Percentiles rank a stretch among this genome's conserved stretches.
These are phyloP conservation scores for Leccinum aurantiacum DNA, from an alignment of 768 basidiomycete species.

Conservation along the genomic window DNA sequence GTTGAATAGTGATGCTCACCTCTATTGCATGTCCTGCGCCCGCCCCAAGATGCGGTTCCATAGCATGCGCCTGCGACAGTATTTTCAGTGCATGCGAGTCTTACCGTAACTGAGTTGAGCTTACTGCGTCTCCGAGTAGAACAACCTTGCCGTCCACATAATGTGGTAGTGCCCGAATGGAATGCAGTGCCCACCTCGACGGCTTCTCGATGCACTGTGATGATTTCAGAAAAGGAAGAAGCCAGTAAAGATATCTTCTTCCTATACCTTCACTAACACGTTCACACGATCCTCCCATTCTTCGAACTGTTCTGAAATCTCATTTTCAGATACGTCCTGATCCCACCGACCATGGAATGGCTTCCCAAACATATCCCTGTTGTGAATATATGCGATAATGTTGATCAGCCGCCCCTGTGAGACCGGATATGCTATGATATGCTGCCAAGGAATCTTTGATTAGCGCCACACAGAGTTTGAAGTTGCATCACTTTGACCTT, in stretches of 20 bases:
- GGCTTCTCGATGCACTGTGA: constrained; percentile 36
- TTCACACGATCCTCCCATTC: constrained; percentile 23
- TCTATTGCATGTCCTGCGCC: constrained; percentile 56
- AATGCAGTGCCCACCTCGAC: constrained; percentile 45
- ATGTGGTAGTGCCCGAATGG: constrained; percentile 38
- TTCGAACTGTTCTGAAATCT: constrained; percentile 30
- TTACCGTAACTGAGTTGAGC: not conserved
- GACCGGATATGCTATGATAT: constrained; percentile 41
- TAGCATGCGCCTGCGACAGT: constrained; percentile 43
- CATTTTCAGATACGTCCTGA: constrained; percentile 30
- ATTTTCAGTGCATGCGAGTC: constrained; percentile 1
- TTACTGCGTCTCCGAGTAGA: constrained; percentile 51
- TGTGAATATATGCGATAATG: constrained; percentile 32
- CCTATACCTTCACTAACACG: constrained; percentile 14
- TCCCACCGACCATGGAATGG: constrained; percentile 33
- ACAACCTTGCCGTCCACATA: constrained; percentile 42
- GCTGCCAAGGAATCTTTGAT: constrained; percentile 26
- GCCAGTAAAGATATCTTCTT: not conserved
- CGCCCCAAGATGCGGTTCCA: constrained; percentile 46
- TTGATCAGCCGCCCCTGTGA: constrained; percentile 38
- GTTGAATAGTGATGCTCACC: constrained; percentile 23
- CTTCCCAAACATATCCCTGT: constrained; percentile 31
- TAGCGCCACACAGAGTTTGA: not conserved
- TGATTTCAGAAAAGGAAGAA: not conserved
- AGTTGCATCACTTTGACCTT: constrained; percentile 5